Percentiles rank a stretch among this genome's conserved stretches.
phyloP scores from a whole-genome alignment of 2,329 filamentous ascomycete genomes.

The Talaromyces sp. region DNA sequence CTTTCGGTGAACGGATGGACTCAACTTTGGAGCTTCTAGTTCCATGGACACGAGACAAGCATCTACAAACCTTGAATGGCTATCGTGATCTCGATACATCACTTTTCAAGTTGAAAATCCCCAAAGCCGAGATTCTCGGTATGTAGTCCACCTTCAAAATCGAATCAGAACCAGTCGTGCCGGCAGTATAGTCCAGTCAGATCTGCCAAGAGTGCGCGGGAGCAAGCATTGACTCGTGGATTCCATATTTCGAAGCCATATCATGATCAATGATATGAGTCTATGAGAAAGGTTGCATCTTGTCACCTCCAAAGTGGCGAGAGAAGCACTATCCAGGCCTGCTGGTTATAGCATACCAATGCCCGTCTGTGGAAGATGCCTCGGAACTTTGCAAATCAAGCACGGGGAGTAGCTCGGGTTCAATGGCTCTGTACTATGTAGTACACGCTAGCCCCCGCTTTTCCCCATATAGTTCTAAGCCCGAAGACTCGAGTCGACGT shows the following conservation, averaged over 20 bases:
- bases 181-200: neutral
- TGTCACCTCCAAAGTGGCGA: neutral
- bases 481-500: neutral
- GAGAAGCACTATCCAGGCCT: neutral
- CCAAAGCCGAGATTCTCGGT: neutral
- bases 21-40: neutral
- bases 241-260: neutral
- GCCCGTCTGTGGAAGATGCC: neutral
- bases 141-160: neutral
- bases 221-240: neutral
- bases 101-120: neutral
- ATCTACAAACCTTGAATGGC: neutral
- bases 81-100: neutral
- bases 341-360: too few relatives aligned
- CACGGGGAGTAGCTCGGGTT: neutral
- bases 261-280: neutral
- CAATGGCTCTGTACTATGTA: neutral
- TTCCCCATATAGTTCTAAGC: neutral
- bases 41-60: neutral
- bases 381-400: neutral
- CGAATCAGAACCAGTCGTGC: neutral
- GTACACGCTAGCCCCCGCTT: neutral
- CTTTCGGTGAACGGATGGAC: neutral
- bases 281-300: too few relatives aligned
- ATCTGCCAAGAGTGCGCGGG: neutral